Evolutionary conservation across 306 rosid genomes (phyloP).

Genomic region (Corylus avellana): DNA sequence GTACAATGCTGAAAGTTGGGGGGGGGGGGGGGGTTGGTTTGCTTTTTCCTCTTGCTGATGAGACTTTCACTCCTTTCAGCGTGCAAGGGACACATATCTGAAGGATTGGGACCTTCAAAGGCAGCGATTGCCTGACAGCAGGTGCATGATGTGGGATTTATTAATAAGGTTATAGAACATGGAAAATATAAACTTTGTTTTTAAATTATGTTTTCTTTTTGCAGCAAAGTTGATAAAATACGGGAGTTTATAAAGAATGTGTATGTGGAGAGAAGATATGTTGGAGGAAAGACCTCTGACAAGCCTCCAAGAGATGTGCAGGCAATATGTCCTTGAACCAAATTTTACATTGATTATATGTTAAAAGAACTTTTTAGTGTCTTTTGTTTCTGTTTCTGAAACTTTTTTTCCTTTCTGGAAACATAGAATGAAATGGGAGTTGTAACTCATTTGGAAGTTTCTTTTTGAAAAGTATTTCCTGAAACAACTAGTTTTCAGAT

Average conservation of each 20-base stretch:
- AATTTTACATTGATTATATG: conserved; percentile 2
- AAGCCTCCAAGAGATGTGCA: conserved; percentile 88
- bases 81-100: conserved; percentile 85
- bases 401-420: neutral
- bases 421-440: neutral
- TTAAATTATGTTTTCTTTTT: conserved; percentile 36
- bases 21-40: neutral
- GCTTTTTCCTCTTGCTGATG: conserved; percentile 29
- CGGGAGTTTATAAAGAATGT: conserved; percentile 81
- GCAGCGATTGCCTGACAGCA: conserved; percentile 74
- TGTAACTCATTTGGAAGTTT: conserved; percentile 7
- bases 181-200: conserved; percentile 5
- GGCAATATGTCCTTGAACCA: conserved; percentile 45
- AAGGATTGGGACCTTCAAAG: conserved; percentile 88
- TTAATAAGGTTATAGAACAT: conserved; percentile 6
- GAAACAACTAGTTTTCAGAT: neutral
- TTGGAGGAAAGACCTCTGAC: conserved; percentile 60
- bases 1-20: conserved; percentile 32
- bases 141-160: conserved; percentile 43
- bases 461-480: neutral
- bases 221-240: conserved; percentile 77
- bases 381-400: neutral
- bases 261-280: conserved; percentile 69
- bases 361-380: neutral
- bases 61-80: conserved; percentile 47